Base-by-base conservation (phyloP, 2,329 filamentous ascomycete species). In the Verticillium dahliae region DNA sequence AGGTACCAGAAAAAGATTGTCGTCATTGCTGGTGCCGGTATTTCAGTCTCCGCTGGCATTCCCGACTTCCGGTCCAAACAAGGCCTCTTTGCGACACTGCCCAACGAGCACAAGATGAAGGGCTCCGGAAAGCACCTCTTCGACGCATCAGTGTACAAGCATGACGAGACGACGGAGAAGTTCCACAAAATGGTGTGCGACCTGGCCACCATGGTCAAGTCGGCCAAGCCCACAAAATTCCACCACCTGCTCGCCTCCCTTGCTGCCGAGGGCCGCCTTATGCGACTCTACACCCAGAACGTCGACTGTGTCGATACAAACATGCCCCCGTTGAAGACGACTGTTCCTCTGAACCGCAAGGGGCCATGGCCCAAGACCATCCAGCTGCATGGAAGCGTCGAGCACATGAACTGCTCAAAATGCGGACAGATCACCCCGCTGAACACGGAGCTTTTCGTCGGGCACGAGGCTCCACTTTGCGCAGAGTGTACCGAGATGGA, bases 121-220 rank as follows among this genome's bases (percentile, higher is more conserved):
- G 86, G 90, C 27, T 97, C 95, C 0, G 95, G 95, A 59, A 97
- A 98, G 75, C 89, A 97, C 67, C 84, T 99, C 1, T 99, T 99
- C 72, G 95, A 99, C 77, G 95, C 95, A 59, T 96, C 94, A 7
- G 95, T 99, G 60, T 99, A 99, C 80, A 93, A 92, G 74, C 91
- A 97, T 78, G 89, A 96, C 73, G 83, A 85, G 27, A 91, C 93
- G 13, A 98, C 94, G 1, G 88, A 90, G 31, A 91, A 90, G 11
- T 99, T 99, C 74, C 95, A 99, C 75, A 88, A 90, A 72, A 98
- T 99, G 94, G 92, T 99, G 68, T 90, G 93, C 71, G 89, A 91
- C 69, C 84, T 99, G 69, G 92, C 92, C 55, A 82, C 89, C 62
- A 84, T 93, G 78, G 91, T 91, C 27, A 86, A 88, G 67, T 82